Evolutionary conservation across 2,329 filamentous ascomycete genomes (phyloP), one percentile per base, ranked within the genome.

Genomic region (Curvularia sp.): DNA sequence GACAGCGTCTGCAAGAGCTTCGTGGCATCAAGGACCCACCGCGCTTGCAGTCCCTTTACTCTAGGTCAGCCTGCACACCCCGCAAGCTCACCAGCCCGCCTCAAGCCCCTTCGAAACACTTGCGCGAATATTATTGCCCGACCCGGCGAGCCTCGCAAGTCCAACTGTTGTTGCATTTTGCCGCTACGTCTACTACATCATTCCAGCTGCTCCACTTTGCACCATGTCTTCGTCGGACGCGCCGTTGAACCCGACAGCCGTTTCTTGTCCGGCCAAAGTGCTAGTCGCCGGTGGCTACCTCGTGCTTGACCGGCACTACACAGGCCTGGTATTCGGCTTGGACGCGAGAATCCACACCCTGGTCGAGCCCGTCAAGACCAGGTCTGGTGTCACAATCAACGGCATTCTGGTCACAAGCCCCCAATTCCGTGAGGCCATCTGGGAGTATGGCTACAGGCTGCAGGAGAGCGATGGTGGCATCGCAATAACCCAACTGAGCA

Each of bases 221-320:
- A 10, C 41, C 41, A 52, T 61, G 55, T 61, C 58, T 28, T 49
- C 53, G 23, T 53, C 60, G 49, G 57, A 64, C 43, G 59, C 60
- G 41, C 56, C 62, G 48, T 55, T 65, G 57, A 60, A 46, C 47
- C 64, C 70, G 43, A 74, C 61, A 50, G 75, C 80, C 63, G 86
- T 96, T 65, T 98, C 95, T 63, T 94, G 95, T 21, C 95, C 95
- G 18, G 95, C 95, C 68, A 99, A 99, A 82, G 95, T 99, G 60
- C 86, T 99, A 64, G 86, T 98, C 53, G 92, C 94, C 3, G 95
- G 95, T 63, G 95, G 95, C 61, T 99, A 98, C 79, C 87, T 98
- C 45, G 94, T 97, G 21, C 88, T 99, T 45, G 94, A 98, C 80
- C 87, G 91, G 60, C 82, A 85, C 60, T 93, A 97, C 78, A 95